Conservation (phyloP, 768 basidiomycete genomes). For the Postia placenta region DNA sequence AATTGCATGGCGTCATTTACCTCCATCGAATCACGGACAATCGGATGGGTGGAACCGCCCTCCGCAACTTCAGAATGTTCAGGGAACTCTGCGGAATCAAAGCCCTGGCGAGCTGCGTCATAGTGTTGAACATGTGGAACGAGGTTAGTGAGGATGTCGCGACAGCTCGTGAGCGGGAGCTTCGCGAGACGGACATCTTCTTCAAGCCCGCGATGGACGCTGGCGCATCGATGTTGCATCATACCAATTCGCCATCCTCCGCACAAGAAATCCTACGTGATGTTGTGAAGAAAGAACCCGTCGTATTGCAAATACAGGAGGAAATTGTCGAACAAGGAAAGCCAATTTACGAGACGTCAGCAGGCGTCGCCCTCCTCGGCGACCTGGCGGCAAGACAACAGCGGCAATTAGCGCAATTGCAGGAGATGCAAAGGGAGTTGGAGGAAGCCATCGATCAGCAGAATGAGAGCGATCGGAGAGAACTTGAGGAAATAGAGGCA, state of each 20-base stretch:
- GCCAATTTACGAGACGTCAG: constrained; percentile 10
- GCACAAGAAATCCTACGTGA: not conserved
- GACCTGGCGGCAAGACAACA: constrained; percentile 8
- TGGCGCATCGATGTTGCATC: constrained; percentile 5
- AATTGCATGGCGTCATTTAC: constrained; percentile 22
- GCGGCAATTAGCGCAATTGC: constrained; percentile 9
- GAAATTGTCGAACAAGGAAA: constrained; percentile 17
- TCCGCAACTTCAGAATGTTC: constrained; percentile 15
- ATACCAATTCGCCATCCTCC: not conserved
- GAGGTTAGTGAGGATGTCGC: not conserved
- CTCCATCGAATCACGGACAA: constrained; percentile 25
- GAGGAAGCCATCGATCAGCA: constrained; percentile 5
- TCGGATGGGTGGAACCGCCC: constrained; percentile 12
- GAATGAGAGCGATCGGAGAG: constrained; percentile 34
- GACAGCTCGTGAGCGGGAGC: constrained; percentile 8
- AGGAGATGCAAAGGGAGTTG: constrained; percentile 17
- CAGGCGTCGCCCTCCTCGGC: constrained; percentile 7
- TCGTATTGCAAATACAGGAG: constrained; percentile 13
- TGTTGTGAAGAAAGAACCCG: constrained; percentile 2
- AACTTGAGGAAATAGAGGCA: constrained; percentile 31
- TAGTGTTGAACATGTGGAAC: constrained; percentile 17
- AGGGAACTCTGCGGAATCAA: constrained; percentile 10
- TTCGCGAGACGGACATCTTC: constrained; percentile 7
- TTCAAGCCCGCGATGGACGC: constrained; percentile 12
- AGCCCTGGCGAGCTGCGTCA: constrained; percentile 12